phyloP scores from a whole-genome alignment of 805 yeast genomes.

The Candida succiphila region DNA sequence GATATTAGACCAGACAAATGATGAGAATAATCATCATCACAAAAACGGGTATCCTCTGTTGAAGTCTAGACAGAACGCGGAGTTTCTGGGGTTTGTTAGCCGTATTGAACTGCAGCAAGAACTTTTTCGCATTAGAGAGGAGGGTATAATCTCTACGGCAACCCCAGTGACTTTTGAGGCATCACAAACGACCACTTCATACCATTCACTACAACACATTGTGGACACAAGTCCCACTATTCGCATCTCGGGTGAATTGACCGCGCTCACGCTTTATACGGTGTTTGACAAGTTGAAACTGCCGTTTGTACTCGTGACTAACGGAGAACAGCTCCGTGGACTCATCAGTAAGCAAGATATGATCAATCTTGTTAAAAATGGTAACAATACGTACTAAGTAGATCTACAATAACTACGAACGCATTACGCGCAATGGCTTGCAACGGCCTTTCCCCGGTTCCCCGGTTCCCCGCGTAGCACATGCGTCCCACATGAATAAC shows the following conservation, averaged over 20 bases:
- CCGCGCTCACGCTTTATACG: constrained; percentile 25
- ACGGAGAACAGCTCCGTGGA: constrained; percentile 23
- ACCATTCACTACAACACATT: constrained; percentile 8
- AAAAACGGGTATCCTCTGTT: constrained; percentile 36
- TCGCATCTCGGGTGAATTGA: constrained; percentile 18
- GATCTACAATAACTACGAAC: too few relatives aligned
- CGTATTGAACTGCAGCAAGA: constrained; percentile 26
- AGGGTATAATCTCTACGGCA: constrained; percentile 7
- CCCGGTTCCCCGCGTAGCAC: too few relatives aligned
- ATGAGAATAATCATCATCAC: too few relatives aligned
- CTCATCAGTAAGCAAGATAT: constrained; percentile 25
- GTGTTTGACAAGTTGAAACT: constrained; percentile 29
- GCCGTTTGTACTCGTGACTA: constrained; percentile 17
- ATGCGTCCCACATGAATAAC: too few relatives aligned
- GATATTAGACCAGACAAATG: constrained; percentile 4
- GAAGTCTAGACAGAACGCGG: constrained; percentile 21
- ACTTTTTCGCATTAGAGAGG: constrained; percentile 4
- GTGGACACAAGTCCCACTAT: not conserved
- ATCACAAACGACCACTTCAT: not conserved
- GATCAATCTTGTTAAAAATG: not conserved
- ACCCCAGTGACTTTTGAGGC: constrained; percentile 8
- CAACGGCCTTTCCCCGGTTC: too few relatives aligned
- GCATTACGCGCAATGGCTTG: too few relatives aligned
- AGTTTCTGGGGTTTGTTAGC: constrained; percentile 33
- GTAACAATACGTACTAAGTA: too few relatives aligned